These are phyloP conservation scores for Tetragonia tetragonoides DNA, from an alignment of 148 eudicot genomes.

Conservation along the genomic window DNA sequence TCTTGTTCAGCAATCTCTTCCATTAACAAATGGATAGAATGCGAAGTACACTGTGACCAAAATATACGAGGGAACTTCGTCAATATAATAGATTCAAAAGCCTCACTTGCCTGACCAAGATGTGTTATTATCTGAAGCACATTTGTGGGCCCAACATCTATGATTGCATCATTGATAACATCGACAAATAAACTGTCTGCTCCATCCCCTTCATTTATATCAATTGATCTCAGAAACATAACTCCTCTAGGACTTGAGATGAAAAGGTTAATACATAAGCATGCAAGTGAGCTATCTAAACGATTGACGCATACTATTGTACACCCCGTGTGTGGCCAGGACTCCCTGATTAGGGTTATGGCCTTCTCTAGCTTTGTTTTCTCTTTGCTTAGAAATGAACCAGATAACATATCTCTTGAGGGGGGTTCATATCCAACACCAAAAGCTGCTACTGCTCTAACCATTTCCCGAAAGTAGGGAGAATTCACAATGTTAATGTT, in stretches of 20 bases:
- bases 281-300: constrained; percentile 39
- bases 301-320: constrained; percentile 44
- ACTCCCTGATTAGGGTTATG: constrained; percentile 37
- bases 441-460: constrained; percentile 35
- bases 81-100: constrained; percentile 39
- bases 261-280: constrained; percentile 45
- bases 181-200: constrained; percentile 35
- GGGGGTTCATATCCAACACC: constrained; percentile 54
- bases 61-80: constrained; percentile 42
- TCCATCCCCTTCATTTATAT: constrained; percentile 41
- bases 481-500: constrained; percentile 36
- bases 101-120: constrained; percentile 44
- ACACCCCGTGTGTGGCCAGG: constrained; percentile 51
- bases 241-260: constrained; percentile 48
- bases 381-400: constrained; percentile 44
- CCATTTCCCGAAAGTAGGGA: constrained; percentile 42
- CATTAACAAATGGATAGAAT: constrained; percentile 42
- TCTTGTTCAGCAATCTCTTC: constrained; percentile 48
- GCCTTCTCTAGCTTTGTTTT: constrained; percentile 40
- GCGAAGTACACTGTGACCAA: constrained; percentile 56
- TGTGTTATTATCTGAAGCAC: constrained; percentile 47
- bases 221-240: constrained; percentile 41
- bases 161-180: constrained; percentile 35
- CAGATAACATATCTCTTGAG: constrained; percentile 40
- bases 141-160: constrained; percentile 39